These are phyloP conservation scores for Arabidopsis thaliana DNA, from an alignment of 345 rosid species.

Conservation along the genomic window TAIR10.1 NC_003070.9:23708501-23709000, in stretches of 20 bases:
- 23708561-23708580: slow-evolving; percentile 18
- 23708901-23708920: slow-evolving; percentile 20
- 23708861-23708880: slow-evolving; percentile 15
- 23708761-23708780: background rate
- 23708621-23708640: background rate
- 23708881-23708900: slow-evolving; percentile 37
- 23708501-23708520: slow-evolving; percentile 19
- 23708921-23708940: slow-evolving; percentile 34
- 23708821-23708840: background rate
- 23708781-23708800: background rate
- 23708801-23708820: background rate
- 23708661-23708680: slow-evolving; percentile 34
- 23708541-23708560: slow-evolving; percentile 40
- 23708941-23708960: slow-evolving; percentile 8
- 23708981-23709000: slow-evolving; percentile 14
- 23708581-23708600: background rate
- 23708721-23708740: slow-evolving; percentile 30
- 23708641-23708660: slow-evolving; percentile 37
- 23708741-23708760: slow-evolving; percentile 35
- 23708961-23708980: slow-evolving; percentile 46
- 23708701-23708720: background rate
- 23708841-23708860: background rate
- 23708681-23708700: background rate
- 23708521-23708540: slow-evolving; percentile 26
- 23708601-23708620: background rate